A percentile compares a stretch with the other conserved stretches of the same genome.
Conservation (phyloP, 1,284 basidiomycete genomes). For the Schizopora paradoxa region DNA sequence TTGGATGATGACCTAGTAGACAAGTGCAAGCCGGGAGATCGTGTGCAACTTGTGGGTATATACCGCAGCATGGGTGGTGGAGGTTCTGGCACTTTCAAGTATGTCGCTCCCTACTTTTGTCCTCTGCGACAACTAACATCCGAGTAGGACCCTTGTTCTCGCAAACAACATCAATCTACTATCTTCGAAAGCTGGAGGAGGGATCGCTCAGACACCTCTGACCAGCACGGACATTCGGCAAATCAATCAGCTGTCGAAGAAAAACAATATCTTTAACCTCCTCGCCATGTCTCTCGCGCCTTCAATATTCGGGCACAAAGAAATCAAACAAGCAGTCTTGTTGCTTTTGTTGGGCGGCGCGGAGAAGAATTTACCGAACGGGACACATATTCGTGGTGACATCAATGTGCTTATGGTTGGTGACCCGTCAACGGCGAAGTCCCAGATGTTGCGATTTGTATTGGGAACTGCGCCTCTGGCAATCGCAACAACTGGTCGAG, state of each 20-base stretch:
- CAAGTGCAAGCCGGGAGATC: conserved; percentile 95
- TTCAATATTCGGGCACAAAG: conserved; percentile 94
- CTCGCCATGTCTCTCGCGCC: conserved; percentile 95
- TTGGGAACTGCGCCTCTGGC: conserved; percentile 95
- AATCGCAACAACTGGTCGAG: conserved; percentile 96
- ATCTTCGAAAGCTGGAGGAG: conserved; percentile 93
- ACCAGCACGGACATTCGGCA: conserved; percentile 95
- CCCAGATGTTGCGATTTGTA: conserved; percentile 94
- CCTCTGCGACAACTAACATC: conserved; percentile 11
- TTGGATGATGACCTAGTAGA: conserved; percentile 97
- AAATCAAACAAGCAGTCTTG: conserved; percentile 93
- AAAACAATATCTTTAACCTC: conserved; percentile 80
- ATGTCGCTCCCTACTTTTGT: conserved; percentile 31
- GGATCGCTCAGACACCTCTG: conserved; percentile 89
- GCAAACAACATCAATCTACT: conserved; percentile 97
- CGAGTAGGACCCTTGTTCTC: conserved; percentile 79
- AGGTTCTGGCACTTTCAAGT: conserved; percentile 88
- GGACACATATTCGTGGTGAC: conserved; percentile 98
- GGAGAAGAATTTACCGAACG: conserved; percentile 97
- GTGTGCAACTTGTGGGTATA: conserved; percentile 94
- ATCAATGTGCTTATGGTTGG: conserved; percentile 99
- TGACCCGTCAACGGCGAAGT: conserved; percentile 97
- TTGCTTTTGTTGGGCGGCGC: conserved; percentile 92
- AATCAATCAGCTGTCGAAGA: conserved; percentile 93
- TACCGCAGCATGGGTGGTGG: conserved; percentile 94